A percentile compares a stretch with the other conserved stretches of the same genome.
phyloP scores from a whole-genome alignment of 495 filamentous ascomycete species.

The Cenococcum geophilum region DNA sequence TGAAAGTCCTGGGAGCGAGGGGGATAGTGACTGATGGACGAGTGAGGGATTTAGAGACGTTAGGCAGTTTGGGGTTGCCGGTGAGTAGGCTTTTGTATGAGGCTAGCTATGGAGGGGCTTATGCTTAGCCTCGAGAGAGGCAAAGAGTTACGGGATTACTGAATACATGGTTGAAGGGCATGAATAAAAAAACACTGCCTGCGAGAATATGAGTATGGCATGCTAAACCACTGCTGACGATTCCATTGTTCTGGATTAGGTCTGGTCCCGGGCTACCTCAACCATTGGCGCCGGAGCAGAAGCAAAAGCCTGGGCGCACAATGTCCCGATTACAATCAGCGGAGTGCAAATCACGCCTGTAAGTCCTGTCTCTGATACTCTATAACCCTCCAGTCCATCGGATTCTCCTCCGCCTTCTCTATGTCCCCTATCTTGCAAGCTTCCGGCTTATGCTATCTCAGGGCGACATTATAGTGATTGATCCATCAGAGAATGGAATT shows the following conservation, averaged over 20 bases:
- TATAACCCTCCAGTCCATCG: neutral
- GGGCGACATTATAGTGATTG: slow-evolving; percentile 60
- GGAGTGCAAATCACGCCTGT: slow-evolving; percentile 47
- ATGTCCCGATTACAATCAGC: slow-evolving; percentile 48
- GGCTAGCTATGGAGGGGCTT: neutral
- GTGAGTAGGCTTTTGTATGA: slow-evolving; percentile 36
- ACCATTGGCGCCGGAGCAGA: slow-evolving; percentile 57
- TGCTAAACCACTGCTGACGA: neutral
- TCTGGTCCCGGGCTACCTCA: slow-evolving; percentile 53
- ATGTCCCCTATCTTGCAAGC: neutral
- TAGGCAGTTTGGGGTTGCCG: slow-evolving; percentile 45
- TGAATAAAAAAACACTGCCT: slow-evolving; percentile 11
- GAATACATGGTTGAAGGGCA: neutral
- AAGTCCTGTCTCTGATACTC: slow-evolving; percentile 16
- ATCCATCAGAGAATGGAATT: slow-evolving; percentile 52
- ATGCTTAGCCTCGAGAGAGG: too few relatives aligned
- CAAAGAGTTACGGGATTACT: too few relatives aligned
- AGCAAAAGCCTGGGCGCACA: slow-evolving; percentile 50
- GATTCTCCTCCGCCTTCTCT: neutral
- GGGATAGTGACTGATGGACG: slow-evolving; percentile 55
- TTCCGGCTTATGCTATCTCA: slow-evolving; percentile 22
- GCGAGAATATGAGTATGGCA: neutral
- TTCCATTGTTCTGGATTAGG: slow-evolving; percentile 29
- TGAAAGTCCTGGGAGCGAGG: slow-evolving; percentile 48
- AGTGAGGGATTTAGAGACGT: slow-evolving; percentile 55